Evolutionary conservation across 78 protist species (phyloP).

Genomic region (Pirum gemmata): DNA sequence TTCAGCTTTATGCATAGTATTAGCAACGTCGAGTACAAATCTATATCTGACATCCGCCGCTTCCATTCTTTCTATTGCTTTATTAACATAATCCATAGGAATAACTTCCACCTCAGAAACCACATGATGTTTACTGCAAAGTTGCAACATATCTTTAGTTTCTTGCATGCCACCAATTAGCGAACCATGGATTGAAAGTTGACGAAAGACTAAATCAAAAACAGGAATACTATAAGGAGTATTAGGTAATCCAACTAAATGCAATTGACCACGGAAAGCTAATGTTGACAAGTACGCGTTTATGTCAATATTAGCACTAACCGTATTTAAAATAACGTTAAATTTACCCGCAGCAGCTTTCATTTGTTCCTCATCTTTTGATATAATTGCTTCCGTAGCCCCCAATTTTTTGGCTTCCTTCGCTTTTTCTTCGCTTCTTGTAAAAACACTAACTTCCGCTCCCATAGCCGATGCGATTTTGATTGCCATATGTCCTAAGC

Average conservation of each 20-base stretch:
- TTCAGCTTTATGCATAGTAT: background rate
- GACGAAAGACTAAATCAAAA: background rate
- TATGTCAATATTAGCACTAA: constrained; percentile 20
- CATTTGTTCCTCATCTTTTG: constrained; percentile 19
- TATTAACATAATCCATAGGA: constrained; percentile 12
- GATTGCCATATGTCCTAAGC: constrained; percentile 65
- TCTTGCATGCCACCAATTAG: constrained; percentile 44
- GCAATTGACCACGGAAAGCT: background rate
- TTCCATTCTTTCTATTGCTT: constrained; percentile 21
- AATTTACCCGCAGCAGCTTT: background rate
- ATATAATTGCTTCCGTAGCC: constrained; percentile 23
- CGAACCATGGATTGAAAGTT: background rate
- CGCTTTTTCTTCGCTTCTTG: constrained; percentile 47
- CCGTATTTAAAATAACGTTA: constrained; percentile 39
- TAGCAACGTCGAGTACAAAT: constrained; percentile 28
- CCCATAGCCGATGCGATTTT: constrained; percentile 55
- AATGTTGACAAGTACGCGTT: constrained; percentile 3
- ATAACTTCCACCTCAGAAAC: constrained; percentile 38
- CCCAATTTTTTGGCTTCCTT: constrained; percentile 29
- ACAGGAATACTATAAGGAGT: background rate
- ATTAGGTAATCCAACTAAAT: background rate
- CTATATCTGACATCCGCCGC: background rate
- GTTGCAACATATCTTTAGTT: constrained; percentile 50
- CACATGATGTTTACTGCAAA: constrained; percentile 36
- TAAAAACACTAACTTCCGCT: constrained; percentile 42